Conservation (phyloP, 164 flowering plant species). For the Tetrastigma voinierianum region DNA sequence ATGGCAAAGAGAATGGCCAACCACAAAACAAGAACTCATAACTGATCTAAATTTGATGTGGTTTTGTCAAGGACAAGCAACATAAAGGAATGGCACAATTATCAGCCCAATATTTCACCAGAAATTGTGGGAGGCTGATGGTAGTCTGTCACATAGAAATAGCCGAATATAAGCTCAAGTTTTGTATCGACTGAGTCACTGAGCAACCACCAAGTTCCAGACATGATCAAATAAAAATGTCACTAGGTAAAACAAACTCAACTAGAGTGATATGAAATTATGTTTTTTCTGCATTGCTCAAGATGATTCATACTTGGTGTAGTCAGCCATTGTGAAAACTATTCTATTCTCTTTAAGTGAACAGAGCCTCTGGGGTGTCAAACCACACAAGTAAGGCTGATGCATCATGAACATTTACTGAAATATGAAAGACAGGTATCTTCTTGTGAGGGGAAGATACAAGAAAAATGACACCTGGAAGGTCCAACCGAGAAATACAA, state of each 20-base stretch:
- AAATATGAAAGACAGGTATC: not conserved
- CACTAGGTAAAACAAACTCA: not conserved
- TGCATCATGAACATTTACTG: not conserved
- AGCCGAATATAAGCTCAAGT: too few species aligned
- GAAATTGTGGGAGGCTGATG: not conserved
- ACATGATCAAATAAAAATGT: not conserved
- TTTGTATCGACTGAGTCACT: too few species aligned
- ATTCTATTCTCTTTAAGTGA: not conserved
- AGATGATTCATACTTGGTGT: not conserved
- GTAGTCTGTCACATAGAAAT: too few species aligned
- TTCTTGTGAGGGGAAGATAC: not conserved
- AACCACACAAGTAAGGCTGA: not conserved
- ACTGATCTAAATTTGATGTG: not conserved
- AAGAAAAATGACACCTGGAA: slow-evolving; percentile 52
- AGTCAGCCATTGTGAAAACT: not conserved
- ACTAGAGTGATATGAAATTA: not conserved
- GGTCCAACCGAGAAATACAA: slow-evolving; percentile 87
- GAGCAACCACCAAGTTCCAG: not conserved
- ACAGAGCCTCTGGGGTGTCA: not conserved
- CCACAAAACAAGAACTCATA: not conserved
- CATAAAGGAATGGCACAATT: not conserved
- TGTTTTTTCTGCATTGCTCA: not conserved
- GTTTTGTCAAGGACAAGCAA: not conserved
- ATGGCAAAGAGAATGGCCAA: not conserved
- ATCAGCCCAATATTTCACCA: not conserved